Percentiles rank a stretch among this genome's conserved stretches.
phyloP scores from a whole-genome alignment of 2,329 filamentous ascomycete genomes.

The Penicillium occitanis region DNA sequence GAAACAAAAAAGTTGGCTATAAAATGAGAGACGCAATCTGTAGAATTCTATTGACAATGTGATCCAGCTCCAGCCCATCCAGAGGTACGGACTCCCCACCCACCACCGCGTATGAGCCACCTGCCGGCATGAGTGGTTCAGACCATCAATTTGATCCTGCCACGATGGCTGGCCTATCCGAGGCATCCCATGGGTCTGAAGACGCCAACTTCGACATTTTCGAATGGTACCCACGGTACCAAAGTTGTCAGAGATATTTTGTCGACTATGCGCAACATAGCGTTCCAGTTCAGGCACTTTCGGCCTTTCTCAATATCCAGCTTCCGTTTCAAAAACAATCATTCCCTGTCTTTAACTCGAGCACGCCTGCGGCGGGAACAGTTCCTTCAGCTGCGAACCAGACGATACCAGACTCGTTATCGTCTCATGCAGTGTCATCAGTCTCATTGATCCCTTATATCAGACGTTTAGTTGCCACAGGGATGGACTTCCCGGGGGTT shows the following conservation, averaged over 20 bases:
- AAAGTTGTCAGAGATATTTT: slow-evolving; percentile 88
- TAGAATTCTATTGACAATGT: slow-evolving; percentile 5
- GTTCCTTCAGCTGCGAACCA: slow-evolving; percentile 41
- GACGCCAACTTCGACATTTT: slow-evolving; percentile 65
- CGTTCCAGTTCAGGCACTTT: slow-evolving; percentile 78
- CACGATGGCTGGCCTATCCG: slow-evolving; percentile 39
- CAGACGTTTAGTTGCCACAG: slow-evolving; percentile 83
- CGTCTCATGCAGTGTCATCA: slow-evolving; percentile 36
- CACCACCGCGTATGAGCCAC: slow-evolving; percentile 13
- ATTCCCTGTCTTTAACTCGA: slow-evolving; percentile 50
- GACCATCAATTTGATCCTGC: slow-evolving; percentile 37
- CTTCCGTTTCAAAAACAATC: slow-evolving; percentile 75
- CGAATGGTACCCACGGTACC: slow-evolving; percentile 88
- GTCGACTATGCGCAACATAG: slow-evolving; percentile 87
- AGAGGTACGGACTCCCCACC: not conserved
- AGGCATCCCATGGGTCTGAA: slow-evolving; percentile 37
- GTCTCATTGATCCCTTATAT: slow-evolving; percentile 85
- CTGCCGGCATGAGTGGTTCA: slow-evolving; percentile 31
- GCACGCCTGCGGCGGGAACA: slow-evolving; percentile 21
- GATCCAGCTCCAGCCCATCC: slow-evolving; percentile 16
- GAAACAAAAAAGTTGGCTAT: not conserved
- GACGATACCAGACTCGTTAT: slow-evolving; percentile 37
- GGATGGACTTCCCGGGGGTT: slow-evolving; percentile 83
- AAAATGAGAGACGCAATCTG: not conserved
- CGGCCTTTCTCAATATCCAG: slow-evolving; percentile 86